Evolutionary conservation across 768 basidiomycete species (phyloP), one percentile per base, ranked within the genome.

Genomic region (Mycena maculata): DNA sequence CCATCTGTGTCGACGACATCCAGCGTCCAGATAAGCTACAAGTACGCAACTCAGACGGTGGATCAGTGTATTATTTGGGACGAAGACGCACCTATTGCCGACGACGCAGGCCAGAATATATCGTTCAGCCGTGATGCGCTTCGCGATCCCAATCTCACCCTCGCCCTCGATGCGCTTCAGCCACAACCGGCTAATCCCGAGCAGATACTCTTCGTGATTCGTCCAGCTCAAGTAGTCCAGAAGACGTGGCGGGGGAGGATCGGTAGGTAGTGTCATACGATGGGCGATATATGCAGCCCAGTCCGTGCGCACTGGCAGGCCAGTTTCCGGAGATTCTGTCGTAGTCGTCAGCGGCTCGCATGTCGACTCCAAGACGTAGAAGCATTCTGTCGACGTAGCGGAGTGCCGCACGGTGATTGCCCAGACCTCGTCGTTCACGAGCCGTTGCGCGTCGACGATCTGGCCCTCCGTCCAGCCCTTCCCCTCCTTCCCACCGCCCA

Each of bases 71-170:
- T 44, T 22, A 28, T n/a, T n/a, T n/a, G n/a, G 42, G 11, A 64
- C 20, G 33, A n/a, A 12, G 38, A 54, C 79, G 15, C 73, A 87
- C 92, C 92, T 89, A 61, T 93, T 94, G 10, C 83, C 84, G n/a
- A 91, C 86, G 44, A 93, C 87, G 68, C 88, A 88, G 1, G 92
- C 91, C 11, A 93, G 60, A 13, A 91, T 76, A 72, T 94, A 93
- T 42, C 86, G 83, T 71, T 84, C 81, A 0, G 92, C 91, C 7
- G 92, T 84, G 10, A 65, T 44, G 27, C 77, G 73, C 76, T 89
- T 87, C 33, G 76, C 77, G 0, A 44, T 30, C 1, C 84, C 87
- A 0, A 80, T 59, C 31, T 75, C 74, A 12, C 85, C 86, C 71
- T 88, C 85, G 2, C 56, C 68, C 20, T 75, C 73, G 10, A 84